Base-by-base conservation (phyloP, 176 grass and related monocot species). In the Tillandsia leiboldiana region DNA sequence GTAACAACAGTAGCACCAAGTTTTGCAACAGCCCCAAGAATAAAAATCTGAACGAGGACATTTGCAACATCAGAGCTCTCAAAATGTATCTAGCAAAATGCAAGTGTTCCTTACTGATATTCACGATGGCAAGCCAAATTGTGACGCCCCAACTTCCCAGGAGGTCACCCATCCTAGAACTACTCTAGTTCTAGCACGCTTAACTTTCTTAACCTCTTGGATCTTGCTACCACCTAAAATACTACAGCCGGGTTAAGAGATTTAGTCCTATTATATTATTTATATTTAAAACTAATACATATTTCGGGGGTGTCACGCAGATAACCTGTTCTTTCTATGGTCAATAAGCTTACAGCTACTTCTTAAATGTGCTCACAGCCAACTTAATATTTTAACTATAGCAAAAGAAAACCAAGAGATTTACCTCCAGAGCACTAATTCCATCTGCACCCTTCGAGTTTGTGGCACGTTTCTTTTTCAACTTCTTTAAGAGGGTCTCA, bases 1-100 rank as follows among this genome's bases (percentile, higher is more conserved):
- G 89, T 99, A 73, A 87, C 77, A 42, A 88, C 74, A 58, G 94
- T 99, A 59, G 89, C 94, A 10, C 94, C 89, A 48, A 99, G 82
- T 76, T 99, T 99, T 48, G 94, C 89, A 86, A 90, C 47, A 49
- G 94, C 94, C n/a, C 94, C 94, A 54, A 99, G 89, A 82, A 90
- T 70, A 84, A 99, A 99, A 81, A 99, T 93, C 94, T 93, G 80
- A 79, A 65, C 68, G 80, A 72, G 27, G 29, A 77, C 84, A 67
- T 80, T 67, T 61, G 51, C 0, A 27, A 59, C 65, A 14, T 58
- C 54, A 84, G n/a, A 68, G 33, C 42, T 48, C 33, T n/a, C 14
- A 47, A 42, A 48, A 67, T 49, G 29, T 12, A n/a, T 67, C 27
- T 33, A 26, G 2, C 62, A 12, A 13, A 24, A 33, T 64, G 4